Base-by-base conservation (phyloP, 1,284 basidiomycete genomes). In the Apiotrichum laibachii region DNA sequence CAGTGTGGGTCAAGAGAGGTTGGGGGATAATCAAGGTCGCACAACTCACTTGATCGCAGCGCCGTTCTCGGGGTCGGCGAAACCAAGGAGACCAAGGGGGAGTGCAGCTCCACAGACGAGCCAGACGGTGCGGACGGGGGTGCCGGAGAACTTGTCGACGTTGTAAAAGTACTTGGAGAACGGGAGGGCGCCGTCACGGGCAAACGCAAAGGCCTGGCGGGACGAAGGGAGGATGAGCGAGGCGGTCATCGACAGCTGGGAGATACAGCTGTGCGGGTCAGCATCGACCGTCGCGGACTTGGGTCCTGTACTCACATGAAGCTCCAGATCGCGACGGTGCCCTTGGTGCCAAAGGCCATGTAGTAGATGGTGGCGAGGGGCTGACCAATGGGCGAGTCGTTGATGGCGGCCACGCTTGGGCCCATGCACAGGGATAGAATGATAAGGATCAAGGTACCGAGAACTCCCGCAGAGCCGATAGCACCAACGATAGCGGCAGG, bases 171-270 rank as follows among this genome's bases (percentile, higher is more conserved):
- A 84, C 10, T 68, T 69, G 0, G 88, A 89, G 65, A 89, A 83
- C 0, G 89, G 89, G 8, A 92, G 84, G 0, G 88, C 88, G 64
- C 82, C 81, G 61, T 86, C 85, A 19, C 85, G 79, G 18, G 83
- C 81, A 67, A 87, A 87, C 0, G 86, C 86, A 64, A 86, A 87
- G 0, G 84, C 81, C 69, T 88, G 86, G 12, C 86, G 78, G 6
- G 80, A 82, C 5, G 79, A 76, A 0, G 80, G 73, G 8, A 73
- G 60, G 22, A 72, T 45, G 22, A 75, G 65, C 9, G 66, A 69
- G 16, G 70, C 62, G 12, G 73, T 73, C 73, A 75, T 75, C 50
- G 65, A 67, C 18, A 73, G 37, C 52, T 71, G 57, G 16, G 56
- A 59, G 2, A 57, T 44, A 51, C 53, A 44, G 19, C 43, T 44